Evolutionary conservation across 805 yeast genomes (phyloP).

Genomic region (Teunomyces lycoperdinae): DNA sequence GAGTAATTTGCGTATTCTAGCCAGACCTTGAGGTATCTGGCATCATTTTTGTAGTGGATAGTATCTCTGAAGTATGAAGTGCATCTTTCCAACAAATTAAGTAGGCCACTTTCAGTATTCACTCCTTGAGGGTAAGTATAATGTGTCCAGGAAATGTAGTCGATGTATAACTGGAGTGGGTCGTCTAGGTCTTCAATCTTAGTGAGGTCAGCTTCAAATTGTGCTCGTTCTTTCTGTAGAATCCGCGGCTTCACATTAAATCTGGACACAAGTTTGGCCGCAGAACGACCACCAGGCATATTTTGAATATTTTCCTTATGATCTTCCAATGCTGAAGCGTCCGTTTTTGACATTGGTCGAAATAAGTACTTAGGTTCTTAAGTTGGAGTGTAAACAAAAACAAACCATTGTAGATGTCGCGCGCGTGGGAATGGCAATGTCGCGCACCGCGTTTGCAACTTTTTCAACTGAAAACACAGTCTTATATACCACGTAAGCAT

Average conservation of each 20-base stretch:
- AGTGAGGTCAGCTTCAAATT: conserved; percentile 49
- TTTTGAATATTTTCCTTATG: conserved; percentile 81
- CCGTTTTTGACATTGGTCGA: not conserved
- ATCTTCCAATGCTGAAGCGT: conserved; percentile 21
- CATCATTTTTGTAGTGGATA: conserved; percentile 72
- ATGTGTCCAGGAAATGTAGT: conserved; percentile 72
- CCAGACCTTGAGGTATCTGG: conserved; percentile 81
- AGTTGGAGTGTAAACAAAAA: not conserved
- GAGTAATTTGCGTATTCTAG: conserved; percentile 66
- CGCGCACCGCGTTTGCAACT: conserved; percentile 3
- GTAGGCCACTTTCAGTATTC: conserved; percentile 60
- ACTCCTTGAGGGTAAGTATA: conserved; percentile 60
- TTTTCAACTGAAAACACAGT: not conserved
- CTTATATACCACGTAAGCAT: not conserved
- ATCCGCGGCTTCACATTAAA: conserved; percentile 19
- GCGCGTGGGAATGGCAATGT: not conserved
- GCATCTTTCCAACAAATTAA: conserved; percentile 65
- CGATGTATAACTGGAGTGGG: conserved; percentile 74
- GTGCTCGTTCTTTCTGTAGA: conserved; percentile 34
- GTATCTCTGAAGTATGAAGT: conserved; percentile 66
- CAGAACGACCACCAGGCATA: conserved; percentile 66
- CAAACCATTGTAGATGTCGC: not conserved
- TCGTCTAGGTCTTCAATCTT: conserved; percentile 69
- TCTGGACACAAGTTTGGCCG: conserved; percentile 40
- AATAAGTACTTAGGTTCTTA: not conserved